Evolutionary conservation across 352 stramenopile genomes (phyloP), one percentile per base, ranked within the genome.

Genomic region (Vaucheria bursata): DNA sequence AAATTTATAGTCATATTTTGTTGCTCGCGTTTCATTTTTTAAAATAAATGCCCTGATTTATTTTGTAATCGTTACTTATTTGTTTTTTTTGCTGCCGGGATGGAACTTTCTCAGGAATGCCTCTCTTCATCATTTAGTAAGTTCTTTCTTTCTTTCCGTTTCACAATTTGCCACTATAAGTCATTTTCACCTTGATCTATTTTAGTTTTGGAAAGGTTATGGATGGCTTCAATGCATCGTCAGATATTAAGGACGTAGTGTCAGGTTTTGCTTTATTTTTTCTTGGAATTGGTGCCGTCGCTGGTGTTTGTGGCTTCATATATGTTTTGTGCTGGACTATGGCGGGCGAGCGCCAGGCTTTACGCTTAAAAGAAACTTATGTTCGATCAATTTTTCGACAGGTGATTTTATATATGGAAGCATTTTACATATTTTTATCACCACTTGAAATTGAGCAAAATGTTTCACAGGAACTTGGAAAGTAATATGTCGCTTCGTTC

Each of bases 131-230:
- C 25, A 25, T 25, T 59, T 59, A 25, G 12, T 12, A 59, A 59
- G 45, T 18, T 59, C 12, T 12, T 25, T 59, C 12, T 59, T 18
- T 12, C 45, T 59, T 12, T 18, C 45, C 12, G 45, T 25, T 25
- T 59, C 12, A 25, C 12, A 25, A 25, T 59, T 59, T 59, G 45
- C 12, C 45, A 59, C 25, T 12, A 18, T 12, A 59, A 18, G 45
- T 12, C 45, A 59, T 12, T 59, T 59, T n/a, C n/a, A n/a, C n/a
- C n/a, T n/a, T n/a, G n/a, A n/a, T n/a, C n/a, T n/a, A n/a, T n/a
- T n/a, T n/a, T n/a, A n/a, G n/a, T n/a, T 83, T 83, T 52, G 78
- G 78, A 6, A 59, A 64, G 34, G 71, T 66, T 18, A 49, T 83
- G 12, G 78, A 83, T 40, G 71, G 53, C 18, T 73, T 83, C 0